Conservation (phyloP, 805 yeast species). For the Kuraishia floccosa region DNA sequence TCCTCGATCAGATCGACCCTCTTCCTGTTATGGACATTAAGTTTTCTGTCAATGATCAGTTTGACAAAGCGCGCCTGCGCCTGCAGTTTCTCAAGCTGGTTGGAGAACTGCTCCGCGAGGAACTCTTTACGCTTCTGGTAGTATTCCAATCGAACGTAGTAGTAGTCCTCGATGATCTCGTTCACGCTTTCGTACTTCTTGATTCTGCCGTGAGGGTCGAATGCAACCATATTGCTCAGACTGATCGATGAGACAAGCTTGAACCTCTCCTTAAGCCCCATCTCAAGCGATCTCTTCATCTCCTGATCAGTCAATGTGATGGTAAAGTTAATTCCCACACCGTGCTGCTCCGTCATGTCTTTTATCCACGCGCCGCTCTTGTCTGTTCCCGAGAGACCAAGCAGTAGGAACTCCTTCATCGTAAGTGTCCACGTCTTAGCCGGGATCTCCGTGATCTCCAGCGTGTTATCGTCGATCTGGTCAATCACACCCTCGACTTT, state of each 20-base stretch:
- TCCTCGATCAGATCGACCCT: constrained; percentile 52
- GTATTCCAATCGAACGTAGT: constrained; percentile 74
- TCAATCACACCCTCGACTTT: constrained; percentile 73
- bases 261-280: constrained; percentile 80
- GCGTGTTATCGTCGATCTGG: constrained; percentile 64
- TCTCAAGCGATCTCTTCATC: constrained; percentile 64
- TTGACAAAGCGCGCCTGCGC: constrained; percentile 89
- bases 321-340: constrained; percentile 66
- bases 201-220: constrained; percentile 82
- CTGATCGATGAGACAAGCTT: constrained; percentile 60
- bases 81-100: constrained; percentile 62
- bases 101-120: constrained; percentile 54
- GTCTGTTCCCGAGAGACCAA: constrained; percentile 68
- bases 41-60: constrained; percentile 68
- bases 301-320: constrained; percentile 67
- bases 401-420: constrained; percentile 73
- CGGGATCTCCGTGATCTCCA: constrained; percentile 90
- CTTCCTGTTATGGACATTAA: constrained; percentile 67
- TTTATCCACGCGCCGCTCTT: constrained; percentile 77
- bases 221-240: constrained; percentile 88
- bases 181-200: constrained; percentile 67
- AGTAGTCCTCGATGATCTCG: constrained; percentile 78
- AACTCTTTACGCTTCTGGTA: constrained; percentile 88
- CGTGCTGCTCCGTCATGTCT: constrained; percentile 92
- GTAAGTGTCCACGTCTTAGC: constrained; percentile 87